Base-by-base conservation (phyloP, 352 stramenopile genomes). In the Phytophthora pistaciae region DNA sequence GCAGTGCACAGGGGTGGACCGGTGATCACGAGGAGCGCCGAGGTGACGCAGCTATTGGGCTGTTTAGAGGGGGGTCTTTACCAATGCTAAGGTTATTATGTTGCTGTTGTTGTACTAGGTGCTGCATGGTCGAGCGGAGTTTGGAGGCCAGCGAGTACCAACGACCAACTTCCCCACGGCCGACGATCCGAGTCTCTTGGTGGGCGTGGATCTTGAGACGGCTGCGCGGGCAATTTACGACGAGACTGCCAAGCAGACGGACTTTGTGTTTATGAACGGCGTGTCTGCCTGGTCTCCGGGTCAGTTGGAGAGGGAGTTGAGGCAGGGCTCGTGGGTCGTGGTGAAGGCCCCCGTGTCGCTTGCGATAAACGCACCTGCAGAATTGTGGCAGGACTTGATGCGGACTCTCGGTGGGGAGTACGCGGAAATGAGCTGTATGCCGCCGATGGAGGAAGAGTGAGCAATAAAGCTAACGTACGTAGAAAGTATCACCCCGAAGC, bases 181-280 rank as follows among this genome's bases (percentile, higher is more conserved):
- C 8, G 58, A 64, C 14, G 75, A 91, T 8, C 76, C 82, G 27
- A 78, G 73, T 48, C 74, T 94, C 36, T 96, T 91, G 60, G 70
- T 90, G 4, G 86, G 85, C n/a, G 68, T 91, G 2, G 83, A 96
- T 68, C 70, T 96, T 0, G 83, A 91, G 44, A 63, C 72, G 1
- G 88, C 88, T 14, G 81, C 85, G n/a, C 79, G 78, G 14, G 80
- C 85, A 1, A 78, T 91, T 44, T 76, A 93, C 44, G 70, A 82
- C 25, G 66, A 91, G 46, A 78, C 64, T 56, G 70, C 82, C 18
- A 72, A 89, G 66, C 82, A 82, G 58, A 81, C 72, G 18, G 82
- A 96, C 53, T 73, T 96, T 1, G 80, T 94, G 60, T 96, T 95
- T 66, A 75, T 96, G 74, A 91, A 83, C 50, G 89, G 89, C 25